Percentiles rank a stretch among this genome's conserved stretches.
Evolutionary conservation across 371 early-diverging fungal genomes (phyloP).

Genomic region (Mortierella sp.): DNA sequence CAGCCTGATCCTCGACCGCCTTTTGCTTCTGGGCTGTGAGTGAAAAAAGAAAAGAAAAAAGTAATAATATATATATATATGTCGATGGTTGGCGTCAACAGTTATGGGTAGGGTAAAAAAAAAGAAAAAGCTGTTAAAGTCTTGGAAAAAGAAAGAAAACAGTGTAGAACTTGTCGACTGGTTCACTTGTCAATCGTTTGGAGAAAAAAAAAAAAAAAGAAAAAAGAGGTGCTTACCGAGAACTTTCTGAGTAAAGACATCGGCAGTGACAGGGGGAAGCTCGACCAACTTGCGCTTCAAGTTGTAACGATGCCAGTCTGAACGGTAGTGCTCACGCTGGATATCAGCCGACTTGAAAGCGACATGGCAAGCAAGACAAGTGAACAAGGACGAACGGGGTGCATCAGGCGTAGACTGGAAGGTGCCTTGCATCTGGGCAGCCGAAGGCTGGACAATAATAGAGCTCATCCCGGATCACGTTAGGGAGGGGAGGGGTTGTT

Average conservation of each 20-base stretch:
- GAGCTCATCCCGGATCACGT: slow-evolving; percentile 23
- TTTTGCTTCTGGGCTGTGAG: slow-evolving; percentile 58
- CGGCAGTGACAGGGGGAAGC: slow-evolving; percentile 82
- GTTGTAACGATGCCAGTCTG: slow-evolving; percentile 99
- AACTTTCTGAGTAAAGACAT: slow-evolving; percentile 82
- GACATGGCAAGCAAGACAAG: slow-evolving; percentile 89
- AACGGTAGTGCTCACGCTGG: slow-evolving; percentile 90
- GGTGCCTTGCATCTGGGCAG: slow-evolving; percentile 26
- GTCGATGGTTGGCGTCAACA: background rate
- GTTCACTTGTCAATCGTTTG: no score
- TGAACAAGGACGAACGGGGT: slow-evolving; percentile 59
- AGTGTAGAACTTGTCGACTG: no score
- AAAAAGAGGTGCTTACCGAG: slow-evolving; percentile 55
- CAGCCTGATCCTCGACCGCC: slow-evolving; percentile 39
- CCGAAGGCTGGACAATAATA: slow-evolving; percentile 24
- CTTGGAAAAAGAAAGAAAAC: no score
- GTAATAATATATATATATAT: slow-evolving; percentile 2
- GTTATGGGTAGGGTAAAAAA: background rate
- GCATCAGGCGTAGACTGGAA: slow-evolving; percentile 46
- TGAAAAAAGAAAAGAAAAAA: background rate
- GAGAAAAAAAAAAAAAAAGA: no score
- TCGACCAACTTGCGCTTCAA: slow-evolving; percentile 93
- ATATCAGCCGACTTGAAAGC: slow-evolving; percentile 84
- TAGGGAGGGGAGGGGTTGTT: background rate
- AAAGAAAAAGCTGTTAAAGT: background rate